A percentile compares a stretch with the other conserved stretches of the same genome.
phyloP scores from a whole-genome alignment of 768 basidiomycete genomes.

The Suillus tomentosus region DNA sequence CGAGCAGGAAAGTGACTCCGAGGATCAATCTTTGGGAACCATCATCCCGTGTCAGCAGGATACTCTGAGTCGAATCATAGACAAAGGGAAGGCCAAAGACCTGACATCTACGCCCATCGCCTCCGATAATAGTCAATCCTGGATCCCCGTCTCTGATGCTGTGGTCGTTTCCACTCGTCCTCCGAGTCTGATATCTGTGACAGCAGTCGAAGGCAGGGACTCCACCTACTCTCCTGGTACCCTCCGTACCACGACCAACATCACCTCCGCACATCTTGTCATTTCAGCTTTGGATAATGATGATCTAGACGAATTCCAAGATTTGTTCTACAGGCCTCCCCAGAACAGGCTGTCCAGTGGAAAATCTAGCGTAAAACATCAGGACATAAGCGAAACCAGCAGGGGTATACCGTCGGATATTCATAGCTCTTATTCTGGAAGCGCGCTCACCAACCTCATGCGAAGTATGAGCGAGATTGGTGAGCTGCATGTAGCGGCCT shows the following conservation, averaged over 20 bases:
- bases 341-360: background rate
- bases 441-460: slow-evolving; percentile 40
- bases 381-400: slow-evolving; percentile 9
- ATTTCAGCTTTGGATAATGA: slow-evolving; percentile 57
- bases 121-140: background rate
- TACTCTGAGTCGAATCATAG: slow-evolving; percentile 12
- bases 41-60: slow-evolving; percentile 18
- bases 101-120: no score
- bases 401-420: slow-evolving; percentile 33
- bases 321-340: slow-evolving; percentile 67
- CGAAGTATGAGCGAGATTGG: slow-evolving; percentile 43
- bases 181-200: slow-evolving; percentile 4
- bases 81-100: slow-evolving; percentile 1
- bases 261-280: slow-evolving; percentile 41
- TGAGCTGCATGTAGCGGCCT: slow-evolving; percentile 23
- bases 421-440: slow-evolving; percentile 32
- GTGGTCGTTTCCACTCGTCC: background rate
- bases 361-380: slow-evolving; percentile 5
- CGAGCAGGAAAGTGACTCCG: slow-evolving; percentile 43
- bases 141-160: background rate
- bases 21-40: slow-evolving; percentile 34
- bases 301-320: slow-evolving; percentile 73
- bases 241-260: slow-evolving; percentile 23
- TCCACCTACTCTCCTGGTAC: slow-evolving; percentile 10
- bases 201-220: background rate